Evolutionary conservation across 1,284 basidiomycete species (phyloP), one percentile per base, ranked within the genome.

Genomic region (Cryptococcus sp.): DNA sequence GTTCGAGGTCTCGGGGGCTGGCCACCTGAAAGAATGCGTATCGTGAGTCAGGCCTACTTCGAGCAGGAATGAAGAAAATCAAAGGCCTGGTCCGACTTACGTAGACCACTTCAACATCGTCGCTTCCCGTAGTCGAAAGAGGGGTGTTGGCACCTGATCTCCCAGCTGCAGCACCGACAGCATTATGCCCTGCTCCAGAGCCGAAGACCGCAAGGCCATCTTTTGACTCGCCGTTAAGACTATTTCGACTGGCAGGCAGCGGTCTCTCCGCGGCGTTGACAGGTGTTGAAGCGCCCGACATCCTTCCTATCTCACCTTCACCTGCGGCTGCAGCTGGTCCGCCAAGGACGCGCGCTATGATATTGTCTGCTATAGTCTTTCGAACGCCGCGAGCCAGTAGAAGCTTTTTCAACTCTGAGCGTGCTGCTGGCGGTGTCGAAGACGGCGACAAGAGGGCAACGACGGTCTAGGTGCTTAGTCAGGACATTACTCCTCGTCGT

Each of bases 361-460:
- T 79, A 15, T 67, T 71, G 25, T 84, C 83, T 10, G 78, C 73
- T 42, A 94, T 93, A 6, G 87, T 85, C 78, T 95, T 96, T 47
- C 93, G 84, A 39, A 95, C 89, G 50, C 84, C 85, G 75, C 89
- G 89, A 74, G 88, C 90, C 2, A 85, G 78, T 82, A 99, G 83
- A 73, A 93, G 90, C 73, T 91, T 93, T 81, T 97, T 97, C 54
- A 99, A 82, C 73, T 98, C 94, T 0, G 91, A 85, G 50, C 91
- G 87, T 3, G 94, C 95, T 8, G 86, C 87, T 66, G 94, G 86
- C 0, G 88, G 87, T 7, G 91, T 89, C 1, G 84, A 84, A 0
- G 90, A 84, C 13, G 88, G 88, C 0, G 90, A 86, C 70, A 97
- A 93, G 47, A 99, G 83, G 60, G 88, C 85, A 16, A 96, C 84